These are phyloP conservation scores for Vigna mungo DNA, from an alignment of 306 rosid genomes.

Conservation along the genomic window DNA sequence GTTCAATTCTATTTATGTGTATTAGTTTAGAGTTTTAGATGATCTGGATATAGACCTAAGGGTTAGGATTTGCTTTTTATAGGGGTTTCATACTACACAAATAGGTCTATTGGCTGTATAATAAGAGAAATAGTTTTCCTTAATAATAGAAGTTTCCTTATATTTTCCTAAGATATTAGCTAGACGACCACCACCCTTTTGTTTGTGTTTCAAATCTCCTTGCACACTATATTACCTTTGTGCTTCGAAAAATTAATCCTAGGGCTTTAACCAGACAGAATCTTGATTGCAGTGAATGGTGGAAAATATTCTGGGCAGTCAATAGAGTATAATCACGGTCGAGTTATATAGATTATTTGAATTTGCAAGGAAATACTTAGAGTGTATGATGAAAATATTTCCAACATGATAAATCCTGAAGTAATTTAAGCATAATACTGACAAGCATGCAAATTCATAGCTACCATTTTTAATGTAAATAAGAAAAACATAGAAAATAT, in stretches of 20 bases:
- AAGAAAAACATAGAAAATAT: not conserved
- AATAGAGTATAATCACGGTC: conserved; percentile 5
- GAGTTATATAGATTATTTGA: conserved; percentile 20
- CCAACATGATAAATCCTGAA: no score
- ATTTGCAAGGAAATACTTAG: not conserved
- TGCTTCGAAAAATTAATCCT: conserved; percentile 19
- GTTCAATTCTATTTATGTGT: not conserved
- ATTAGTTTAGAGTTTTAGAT: not conserved
- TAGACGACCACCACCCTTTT: conserved; percentile 3
- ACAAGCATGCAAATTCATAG: not conserved
- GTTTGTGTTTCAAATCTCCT: conserved; percentile 9
- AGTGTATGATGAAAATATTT: no score
- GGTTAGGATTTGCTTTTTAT: not conserved
- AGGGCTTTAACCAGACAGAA: conserved; percentile 24
- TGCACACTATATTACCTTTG: not conserved
- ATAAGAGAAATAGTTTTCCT: not conserved
- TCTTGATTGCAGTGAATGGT: conserved; percentile 25
- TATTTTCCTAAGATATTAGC: not conserved
- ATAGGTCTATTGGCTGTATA: not conserved
- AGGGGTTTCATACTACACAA: not conserved
- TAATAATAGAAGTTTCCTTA: not conserved
- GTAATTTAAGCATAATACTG: conserved; percentile 17
- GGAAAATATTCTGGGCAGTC: conserved; percentile 18
- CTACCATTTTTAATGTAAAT: conserved; percentile 24
- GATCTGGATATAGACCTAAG: not conserved